Evolutionary conservation across 1,284 basidiomycete genomes (phyloP), one percentile per base, ranked within the genome.

Genomic region (Pseudomicrostroma phylloplanum): DNA sequence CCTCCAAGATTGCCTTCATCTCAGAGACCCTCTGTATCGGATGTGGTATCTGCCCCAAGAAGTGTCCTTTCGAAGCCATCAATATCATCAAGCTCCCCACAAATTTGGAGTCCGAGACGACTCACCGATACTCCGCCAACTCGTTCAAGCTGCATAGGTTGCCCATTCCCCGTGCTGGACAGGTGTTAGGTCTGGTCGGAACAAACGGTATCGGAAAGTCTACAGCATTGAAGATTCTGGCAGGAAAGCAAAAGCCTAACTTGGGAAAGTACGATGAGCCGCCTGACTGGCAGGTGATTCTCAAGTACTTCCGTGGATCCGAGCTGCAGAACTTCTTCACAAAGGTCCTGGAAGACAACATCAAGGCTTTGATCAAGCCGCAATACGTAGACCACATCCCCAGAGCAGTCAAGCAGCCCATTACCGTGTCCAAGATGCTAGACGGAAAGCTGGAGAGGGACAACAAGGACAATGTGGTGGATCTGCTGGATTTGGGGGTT

Each of bases 381-480:
- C 77, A 79, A 66, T 79, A 79, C 57, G 77, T 79, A 48, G 77
- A 79, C 65, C 76, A 79, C 68, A 75, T 79, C 54, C 76, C 77
- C 4, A 66, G 77, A 43, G 77, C 77, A 41, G 72, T 79, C 65
- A 79, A 79, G 65, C 67, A 70, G 36, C 66, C 65, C 48, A 72
- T 74, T 2, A 69, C 68, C 21, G 77, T 79, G 53, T 66, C 65
- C n/a, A 63, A 74, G 61, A 68, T 79, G 51, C 67, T 79, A 23
- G 73, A 76, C 55, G 70, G 72, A 43, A 79, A 79, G 67, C 62
- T 76, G 36, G 74, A 79, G 66, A 68, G 66, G 55, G 51, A 74
- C 62, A 78, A 79, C 68, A 77, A 76, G 66, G 68, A 72, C 40
- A 59, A 68, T 51, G 65, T 79, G 21, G 68, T 79, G 53, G 64